Base-by-base conservation (phyloP, 2,329 filamentous ascomycete species). In the Dothideomycetes sp. region DNA sequence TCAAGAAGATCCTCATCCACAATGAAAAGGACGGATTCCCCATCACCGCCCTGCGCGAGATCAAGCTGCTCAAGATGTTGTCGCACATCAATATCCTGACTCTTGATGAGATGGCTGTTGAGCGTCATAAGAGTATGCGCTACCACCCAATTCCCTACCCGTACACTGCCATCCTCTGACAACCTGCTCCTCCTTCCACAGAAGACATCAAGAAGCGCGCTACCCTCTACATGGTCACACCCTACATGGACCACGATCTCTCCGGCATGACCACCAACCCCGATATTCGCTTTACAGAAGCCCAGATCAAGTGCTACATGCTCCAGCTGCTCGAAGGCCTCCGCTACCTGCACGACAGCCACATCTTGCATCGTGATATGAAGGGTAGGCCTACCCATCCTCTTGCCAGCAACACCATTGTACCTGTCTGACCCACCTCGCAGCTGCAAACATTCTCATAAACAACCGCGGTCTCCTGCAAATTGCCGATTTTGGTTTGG, bases 1-100 rank as follows among this genome's bases (percentile, higher is more conserved):
- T 98, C 56, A 98, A 98, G 69, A 96, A 96, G 73, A 98, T 98
- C 51, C 78, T 98, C 50, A 95, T 96, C 84, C 91, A 96, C 61
- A 94, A 96, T 61, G 91, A 98, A 68, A 96, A 95, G 61, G 91
- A 98, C 63, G 91, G 91, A 35, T 98, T 98, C 53, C 91, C 91
- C n/a, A 98, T 98, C 49, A 98, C 91, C 1, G 89, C 91, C 5
- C 74, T 98, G 32, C 84, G 91, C 57, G 91, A 98, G 63, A 95
- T 98, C 68, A 96, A 96, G 68, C 76, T 98, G 27, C 71, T 98
- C 45, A 98, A 98, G 66, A 78, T 94, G 53, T 69, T 98, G n/a
- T 88, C 82, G 8, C 91, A 98, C 60, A 73, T 74, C 43, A 98
- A 98, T 56, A 76, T 96, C 37, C 67, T 98, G 44, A 78, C 76